A percentile compares a stretch with the other conserved stretches of the same genome.
Evolutionary conservation across 129 eudicot species (phyloP).

Genomic region (Flaveria robusta): DNA sequence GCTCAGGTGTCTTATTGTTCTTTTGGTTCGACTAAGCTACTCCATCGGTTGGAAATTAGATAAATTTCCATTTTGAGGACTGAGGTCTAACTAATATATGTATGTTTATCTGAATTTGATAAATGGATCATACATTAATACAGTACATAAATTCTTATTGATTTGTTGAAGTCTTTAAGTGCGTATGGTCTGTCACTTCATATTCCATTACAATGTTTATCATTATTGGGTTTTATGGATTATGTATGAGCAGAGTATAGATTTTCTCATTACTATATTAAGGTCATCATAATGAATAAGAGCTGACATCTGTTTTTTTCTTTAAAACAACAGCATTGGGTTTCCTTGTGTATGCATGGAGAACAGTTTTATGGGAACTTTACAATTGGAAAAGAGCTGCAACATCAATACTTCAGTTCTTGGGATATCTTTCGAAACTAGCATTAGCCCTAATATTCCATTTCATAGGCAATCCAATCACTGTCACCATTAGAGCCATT

Average conservation of each 20-base stretch:
- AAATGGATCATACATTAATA: too few species aligned
- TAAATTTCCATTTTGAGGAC: not conserved
- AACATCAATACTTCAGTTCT: slow-evolving; percentile 29
- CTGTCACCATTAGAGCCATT: slow-evolving; percentile 44
- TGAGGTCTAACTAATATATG: not conserved
- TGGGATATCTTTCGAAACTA: slow-evolving; percentile 49
- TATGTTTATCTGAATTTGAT: not conserved
- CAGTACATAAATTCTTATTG: not conserved
- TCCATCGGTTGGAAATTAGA: not conserved
- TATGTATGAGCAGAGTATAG: not conserved
- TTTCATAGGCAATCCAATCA: slow-evolving; percentile 68
- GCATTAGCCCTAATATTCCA: slow-evolving; percentile 56
- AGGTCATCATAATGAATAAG: not conserved
- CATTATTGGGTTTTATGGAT: not conserved
- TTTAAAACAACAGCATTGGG: slow-evolving; percentile 45
- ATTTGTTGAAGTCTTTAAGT: not conserved
- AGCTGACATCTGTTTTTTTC: slow-evolving; percentile 21
- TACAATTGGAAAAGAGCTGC: slow-evolving; percentile 60
- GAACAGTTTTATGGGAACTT: slow-evolving; percentile 82
- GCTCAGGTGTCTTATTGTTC: not conserved
- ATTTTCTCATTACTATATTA: not conserved
- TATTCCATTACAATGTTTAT: not conserved
- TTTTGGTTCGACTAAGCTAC: not conserved
- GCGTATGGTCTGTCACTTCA: not conserved
- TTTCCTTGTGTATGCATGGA: slow-evolving; percentile 62